Evolutionary conservation across 179 eudicot genomes (phyloP).

Genomic region (Vitellaria paradoxa): DNA sequence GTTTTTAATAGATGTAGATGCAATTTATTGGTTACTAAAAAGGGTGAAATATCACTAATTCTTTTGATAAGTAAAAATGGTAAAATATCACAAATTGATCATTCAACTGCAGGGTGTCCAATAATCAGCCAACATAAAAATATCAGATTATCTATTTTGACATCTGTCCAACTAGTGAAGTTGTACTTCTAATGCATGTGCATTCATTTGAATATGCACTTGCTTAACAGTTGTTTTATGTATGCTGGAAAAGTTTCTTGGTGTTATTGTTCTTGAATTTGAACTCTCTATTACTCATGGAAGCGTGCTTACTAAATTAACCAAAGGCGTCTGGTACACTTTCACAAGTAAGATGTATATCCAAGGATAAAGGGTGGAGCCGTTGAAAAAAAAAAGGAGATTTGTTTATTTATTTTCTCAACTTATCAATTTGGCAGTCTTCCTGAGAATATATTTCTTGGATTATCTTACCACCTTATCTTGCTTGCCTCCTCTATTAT

Average conservation of each 20-base stretch:
- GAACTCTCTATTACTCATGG: not conserved
- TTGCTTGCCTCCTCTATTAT: too few species aligned
- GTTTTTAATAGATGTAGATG: not conserved
- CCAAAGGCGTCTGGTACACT: too few species aligned
- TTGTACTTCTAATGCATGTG: not conserved
- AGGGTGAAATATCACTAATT: too few species aligned
- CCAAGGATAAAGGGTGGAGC: too few species aligned
- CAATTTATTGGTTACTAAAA: not conserved
- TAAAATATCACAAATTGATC: not conserved
- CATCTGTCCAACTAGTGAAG: not conserved
- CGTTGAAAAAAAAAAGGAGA: too few species aligned
- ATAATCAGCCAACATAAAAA: not conserved
- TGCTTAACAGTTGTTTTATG: not conserved
- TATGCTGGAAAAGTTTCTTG: not conserved
- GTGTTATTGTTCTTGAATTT: not conserved
- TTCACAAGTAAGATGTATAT: too few species aligned
- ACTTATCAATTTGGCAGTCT: too few species aligned
- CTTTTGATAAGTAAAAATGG: not conserved
- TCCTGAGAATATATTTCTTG: too few species aligned
- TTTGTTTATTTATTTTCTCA: too few species aligned
- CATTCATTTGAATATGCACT: not conserved
- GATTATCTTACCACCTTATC: too few species aligned
- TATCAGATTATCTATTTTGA: not conserved
- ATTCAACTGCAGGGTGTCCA: not conserved
- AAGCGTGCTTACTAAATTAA: not conserved